Evolutionary conservation across 2,329 filamentous ascomycete genomes (phyloP), one percentile per base, ranked within the genome.

Genomic region (Exserohilum turcica): DNA sequence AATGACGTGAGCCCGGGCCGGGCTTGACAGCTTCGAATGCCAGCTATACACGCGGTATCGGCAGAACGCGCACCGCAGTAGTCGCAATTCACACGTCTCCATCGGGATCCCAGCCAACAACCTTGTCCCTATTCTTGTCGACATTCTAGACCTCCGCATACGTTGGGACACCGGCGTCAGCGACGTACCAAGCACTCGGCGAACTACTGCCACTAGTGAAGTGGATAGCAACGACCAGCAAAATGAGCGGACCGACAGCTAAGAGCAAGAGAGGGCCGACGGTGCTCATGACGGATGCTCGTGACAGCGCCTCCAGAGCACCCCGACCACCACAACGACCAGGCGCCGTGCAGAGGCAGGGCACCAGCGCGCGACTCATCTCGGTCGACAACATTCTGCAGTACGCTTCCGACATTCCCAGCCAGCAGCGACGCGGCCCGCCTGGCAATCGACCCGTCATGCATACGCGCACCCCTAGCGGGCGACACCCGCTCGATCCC

Each of bases 301-400:
- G 83, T 53, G 82, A 85, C 68, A 37, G 75, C 68, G 10, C 51
- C 64, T 59, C 51, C 59, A 57, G 49, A 72, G 51, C 66, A 61
- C 49, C 60, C 56, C 50, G 72, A 67, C 57, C 64, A 28, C 59
- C 52, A 8, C 59, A 54, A 53, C 61, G 61, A 43, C 57, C 59
- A n/a, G 43, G 61, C 5, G 46, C 54, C 4, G 56, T 70, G 19
- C 75, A 73, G 45, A 70, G 75, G 43, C 73, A 75, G n/a, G 57
- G 61, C 2, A 61, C 65, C 48, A 70, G 32, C 36, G 66, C 59
- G 63, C 92, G 86, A 79, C 66, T 90, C 74, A 91, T 97, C 71
- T 86, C 82, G 13, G 93, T 99, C 74, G 94, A 99, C 78, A 96
- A 93, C 72, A 90, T 97, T 61, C 86, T 99, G 5, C 92, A 96